phyloP scores from a whole-genome alignment of 768 basidiomycete genomes.

The Termitomyces heimii region DNA sequence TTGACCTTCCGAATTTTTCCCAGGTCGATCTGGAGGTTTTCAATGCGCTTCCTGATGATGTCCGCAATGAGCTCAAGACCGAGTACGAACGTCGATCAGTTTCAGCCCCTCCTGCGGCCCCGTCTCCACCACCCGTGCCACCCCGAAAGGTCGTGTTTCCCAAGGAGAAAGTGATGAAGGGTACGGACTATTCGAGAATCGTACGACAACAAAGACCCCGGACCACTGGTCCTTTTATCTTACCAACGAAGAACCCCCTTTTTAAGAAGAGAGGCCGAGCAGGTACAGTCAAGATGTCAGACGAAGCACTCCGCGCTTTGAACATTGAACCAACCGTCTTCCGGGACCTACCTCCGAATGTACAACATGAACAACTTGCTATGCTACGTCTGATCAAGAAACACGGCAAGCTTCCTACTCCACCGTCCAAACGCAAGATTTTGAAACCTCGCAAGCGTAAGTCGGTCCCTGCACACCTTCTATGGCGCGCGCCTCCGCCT shows the following conservation, averaged over 20 bases:
- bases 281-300: conserved; percentile 37
- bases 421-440: conserved; percentile 38
- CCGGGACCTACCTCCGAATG: conserved; percentile 48
- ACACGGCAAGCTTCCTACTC: conserved; percentile 33
- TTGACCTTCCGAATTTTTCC: conserved; percentile 64
- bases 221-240: conserved; percentile 29
- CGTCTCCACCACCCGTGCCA: conserved; percentile 9
- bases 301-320: conserved; percentile 54
- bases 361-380: conserved; percentile 75
- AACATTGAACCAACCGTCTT: conserved; percentile 76
- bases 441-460: conserved; percentile 46
- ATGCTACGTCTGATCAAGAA: conserved; percentile 45
- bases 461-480: conserved; percentile 32
- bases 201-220: conserved; percentile 59
- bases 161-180: conserved; percentile 24
- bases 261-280: conserved; percentile 25
- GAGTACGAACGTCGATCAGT: conserved; percentile 60
- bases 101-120: conserved; percentile 33
- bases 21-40: conserved; percentile 71
- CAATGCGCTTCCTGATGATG: conserved; percentile 62
- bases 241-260: conserved; percentile 25
- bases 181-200: conserved; percentile 48
- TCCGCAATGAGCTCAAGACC: conserved; percentile 61
- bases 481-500: conserved; percentile 47
- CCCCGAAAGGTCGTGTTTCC: conserved; percentile 25